phyloP scores from a whole-genome alignment of 164 flowering plant genomes.

The Santalum album region DNA sequence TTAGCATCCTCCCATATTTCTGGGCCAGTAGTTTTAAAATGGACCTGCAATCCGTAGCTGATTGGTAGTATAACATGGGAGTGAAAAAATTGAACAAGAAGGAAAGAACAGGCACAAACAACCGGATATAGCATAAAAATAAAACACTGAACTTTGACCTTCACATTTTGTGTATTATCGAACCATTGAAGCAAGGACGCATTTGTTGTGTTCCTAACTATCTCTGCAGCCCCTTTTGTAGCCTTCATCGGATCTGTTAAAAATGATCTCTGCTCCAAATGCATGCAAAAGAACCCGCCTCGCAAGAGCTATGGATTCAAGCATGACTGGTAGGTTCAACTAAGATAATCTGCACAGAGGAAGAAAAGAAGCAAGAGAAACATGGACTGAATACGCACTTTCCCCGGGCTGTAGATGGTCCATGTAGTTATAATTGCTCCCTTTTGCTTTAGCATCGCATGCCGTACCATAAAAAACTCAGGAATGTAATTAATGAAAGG shows the following conservation, averaged over 20 bases:
- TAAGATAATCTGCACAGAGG: constrained; percentile 39
- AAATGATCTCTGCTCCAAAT: constrained; percentile 72
- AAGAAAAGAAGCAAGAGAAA: neutral
- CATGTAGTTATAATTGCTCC: constrained; percentile 30
- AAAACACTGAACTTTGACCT: constrained; percentile 25
- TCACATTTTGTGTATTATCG: constrained; percentile 51
- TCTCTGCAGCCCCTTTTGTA: constrained; percentile 67
- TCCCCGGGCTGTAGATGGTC: neutral
- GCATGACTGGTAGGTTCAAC: constrained; percentile 87
- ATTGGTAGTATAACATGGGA: neutral
- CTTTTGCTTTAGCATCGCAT: constrained; percentile 59
- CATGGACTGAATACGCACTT: neutral
- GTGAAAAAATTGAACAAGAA: neutral
- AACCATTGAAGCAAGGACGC: constrained; percentile 77
- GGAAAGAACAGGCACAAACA: neutral
- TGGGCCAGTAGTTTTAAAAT: constrained; percentile 79
- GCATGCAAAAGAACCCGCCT: constrained; percentile 72
- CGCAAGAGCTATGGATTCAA: constrained; percentile 65
- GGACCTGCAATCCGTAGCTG: constrained; percentile 42
- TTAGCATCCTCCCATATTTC: constrained; percentile 89
- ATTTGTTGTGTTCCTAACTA: constrained; percentile 52
- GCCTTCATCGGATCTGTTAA: constrained; percentile 71
- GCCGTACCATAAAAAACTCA: constrained; percentile 74
- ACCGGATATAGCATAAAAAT: neutral
- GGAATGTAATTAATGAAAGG: constrained; percentile 9